Base-by-base conservation (phyloP, 768 basidiomycete genomes). In the Mrakia blollopis region DNA sequence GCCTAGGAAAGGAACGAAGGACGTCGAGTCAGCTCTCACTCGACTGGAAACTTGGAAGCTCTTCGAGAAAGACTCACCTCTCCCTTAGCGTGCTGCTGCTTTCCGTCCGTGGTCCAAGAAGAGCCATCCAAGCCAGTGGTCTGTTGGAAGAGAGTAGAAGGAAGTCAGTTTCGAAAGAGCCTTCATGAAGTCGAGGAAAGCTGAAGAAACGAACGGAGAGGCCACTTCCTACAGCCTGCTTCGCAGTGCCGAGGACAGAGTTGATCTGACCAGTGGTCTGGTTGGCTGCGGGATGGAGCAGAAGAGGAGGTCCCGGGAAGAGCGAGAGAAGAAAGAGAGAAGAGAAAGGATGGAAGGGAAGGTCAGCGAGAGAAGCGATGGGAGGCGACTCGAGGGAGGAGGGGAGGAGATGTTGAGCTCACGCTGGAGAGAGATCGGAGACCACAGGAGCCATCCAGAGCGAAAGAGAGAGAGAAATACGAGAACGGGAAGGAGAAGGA, bases 61-160 rank as follows among this genome's bases (percentile, higher is more conserved):
- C n/a, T n/a, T n/a, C n/a, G n/a, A n/a, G 30, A 23, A 57, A 50
- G 61, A 84, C 82, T 87, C 86, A 72, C 81, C 82, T 88, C 86
- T 75, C 87, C 88, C 80, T 84, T 81, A 23, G 81, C 81, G 76
- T 88, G 88, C 79, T 88, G 88, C 65, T 89, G 81, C 69, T 85
- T 85, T 21, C 88, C 88, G 62, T 86, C 82, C 71, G 85, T 80
- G 67, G 80, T 63, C 88, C 86, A 88, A 2, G 83, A 75, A 78
- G 83, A 78, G 11, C 83, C 80, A 39, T 88, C 88, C 1, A 74
- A 18, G 2, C 72, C 72, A 14, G 39, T 54, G 21, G 52, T 68
- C 57, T 57, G 28, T 28, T 21, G 28, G 9, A 57, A 28, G 25
- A 7, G 25, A 57, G 39, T 11, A 23, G 54, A 9, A 10, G 44